These are phyloP conservation scores for Rosa multiflora DNA, from an alignment of 306 rosid species.

Conservation along the genomic window DNA sequence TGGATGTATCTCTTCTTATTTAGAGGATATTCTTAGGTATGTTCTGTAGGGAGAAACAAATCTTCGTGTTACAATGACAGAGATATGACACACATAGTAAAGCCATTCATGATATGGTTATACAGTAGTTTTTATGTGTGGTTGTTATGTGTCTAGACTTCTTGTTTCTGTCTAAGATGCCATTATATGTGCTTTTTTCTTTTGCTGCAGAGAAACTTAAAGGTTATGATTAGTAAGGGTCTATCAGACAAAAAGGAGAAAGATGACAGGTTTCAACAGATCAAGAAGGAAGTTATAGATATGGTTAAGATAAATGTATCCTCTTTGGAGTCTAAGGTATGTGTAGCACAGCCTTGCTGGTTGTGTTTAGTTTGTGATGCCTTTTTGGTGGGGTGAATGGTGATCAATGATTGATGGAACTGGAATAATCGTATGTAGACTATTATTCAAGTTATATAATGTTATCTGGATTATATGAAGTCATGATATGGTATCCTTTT, in stretches of 20 bases:
- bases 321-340: constrained; percentile 70
- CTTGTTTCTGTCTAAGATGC: constrained; percentile 25
- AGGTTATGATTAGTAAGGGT: constrained; percentile 88
- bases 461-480: background rate
- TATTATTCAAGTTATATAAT: background rate
- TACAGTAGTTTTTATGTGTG: background rate
- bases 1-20: background rate
- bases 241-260: constrained; percentile 88
- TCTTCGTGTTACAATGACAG: background rate
- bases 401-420: constrained; percentile 6
- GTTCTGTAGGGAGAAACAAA: background rate
- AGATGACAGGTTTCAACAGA: constrained; percentile 76
- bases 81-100: background rate
- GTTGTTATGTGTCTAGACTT: background rate
- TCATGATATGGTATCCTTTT: background rate
- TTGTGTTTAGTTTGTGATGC: background rate
- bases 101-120: background rate
- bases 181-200: constrained; percentile 7
- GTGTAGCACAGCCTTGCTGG: constrained; percentile 3
- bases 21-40: background rate
- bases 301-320: constrained; percentile 66
- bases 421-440: background rate
- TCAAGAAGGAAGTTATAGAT: constrained; percentile 88
- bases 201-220: constrained; percentile 80
- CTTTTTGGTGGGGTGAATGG: background rate